Conservation (phyloP, 2,329 filamentous ascomycete species). For the Penicillium sp. region DNA sequence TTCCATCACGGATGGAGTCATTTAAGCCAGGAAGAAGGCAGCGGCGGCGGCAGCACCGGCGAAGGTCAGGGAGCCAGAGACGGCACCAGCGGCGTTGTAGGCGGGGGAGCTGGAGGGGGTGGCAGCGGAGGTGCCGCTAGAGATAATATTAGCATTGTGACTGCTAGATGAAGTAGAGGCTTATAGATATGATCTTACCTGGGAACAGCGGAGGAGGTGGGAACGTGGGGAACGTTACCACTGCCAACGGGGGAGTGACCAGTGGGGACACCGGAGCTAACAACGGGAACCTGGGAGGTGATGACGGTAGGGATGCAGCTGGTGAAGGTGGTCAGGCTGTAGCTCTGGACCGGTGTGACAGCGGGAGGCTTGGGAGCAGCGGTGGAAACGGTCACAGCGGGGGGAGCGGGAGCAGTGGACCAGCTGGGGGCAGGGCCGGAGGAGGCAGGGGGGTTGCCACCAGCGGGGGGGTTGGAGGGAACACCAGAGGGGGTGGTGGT, state of each 20-base stretch:
- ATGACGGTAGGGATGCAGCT: conserved; percentile 35
- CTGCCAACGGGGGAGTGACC: conserved; percentile 16
- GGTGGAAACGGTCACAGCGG: conserved; percentile 10
- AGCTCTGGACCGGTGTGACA: conserved; percentile 19
- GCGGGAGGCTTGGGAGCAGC: conserved; percentile 12
- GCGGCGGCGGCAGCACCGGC: conserved; percentile 35
- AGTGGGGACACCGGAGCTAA: conserved; percentile 8
- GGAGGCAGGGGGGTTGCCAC: conserved; percentile 6
- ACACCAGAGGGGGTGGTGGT: conserved; percentile 20
- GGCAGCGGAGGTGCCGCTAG: conserved; percentile 7
- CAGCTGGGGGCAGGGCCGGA: conserved; percentile 20
- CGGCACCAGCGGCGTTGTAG: conserved; percentile 34
- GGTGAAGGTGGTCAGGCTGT: conserved; percentile 28
- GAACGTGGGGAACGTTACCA: conserved; percentile 21
- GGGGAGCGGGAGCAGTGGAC: conserved; percentile 10
- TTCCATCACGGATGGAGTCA: conserved; percentile 23
- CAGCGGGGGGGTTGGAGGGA: conserved; percentile 15
- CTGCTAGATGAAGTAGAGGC: neutral
- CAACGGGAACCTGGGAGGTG: conserved; percentile 25
- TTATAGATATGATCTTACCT: conserved; percentile 17
- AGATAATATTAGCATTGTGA: neutral
- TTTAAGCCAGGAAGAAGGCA: conserved; percentile 39
- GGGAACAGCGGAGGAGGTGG: conserved; percentile 9
- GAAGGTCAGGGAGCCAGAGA: conserved; percentile 34
- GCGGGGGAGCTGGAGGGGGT: conserved; percentile 22